Percentiles rank a stretch among this genome's conserved stretches.
These are phyloP conservation scores for Emergomyces orientalis DNA, from an alignment of 2,329 filamentous ascomycete genomes.

Conservation along the genomic window DNA sequence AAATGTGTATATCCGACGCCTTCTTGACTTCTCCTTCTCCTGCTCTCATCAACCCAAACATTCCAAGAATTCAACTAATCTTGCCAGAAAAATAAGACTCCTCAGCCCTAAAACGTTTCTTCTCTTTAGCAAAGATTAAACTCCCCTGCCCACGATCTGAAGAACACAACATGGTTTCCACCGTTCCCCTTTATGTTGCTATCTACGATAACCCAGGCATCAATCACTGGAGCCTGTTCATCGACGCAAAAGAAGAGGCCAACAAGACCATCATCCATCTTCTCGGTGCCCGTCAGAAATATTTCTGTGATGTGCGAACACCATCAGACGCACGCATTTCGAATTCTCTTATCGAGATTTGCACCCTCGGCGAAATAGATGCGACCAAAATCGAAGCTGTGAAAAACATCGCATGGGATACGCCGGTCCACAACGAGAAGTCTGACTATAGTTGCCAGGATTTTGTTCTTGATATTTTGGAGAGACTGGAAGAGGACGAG, in stretches of 20 bases:
- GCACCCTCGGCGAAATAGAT: background rate
- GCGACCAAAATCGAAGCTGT: slow-evolving; percentile 11
- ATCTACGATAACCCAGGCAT: slow-evolving; percentile 10
- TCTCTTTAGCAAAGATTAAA: too few relatives aligned
- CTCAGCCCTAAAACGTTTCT: too few relatives aligned
- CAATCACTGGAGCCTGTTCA: slow-evolving; percentile 11
- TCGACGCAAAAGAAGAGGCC: background rate
- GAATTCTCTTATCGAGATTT: background rate
- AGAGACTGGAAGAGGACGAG: slow-evolving; percentile 11
- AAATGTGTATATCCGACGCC: too few relatives aligned
- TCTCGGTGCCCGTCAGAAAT: background rate
- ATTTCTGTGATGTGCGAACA: background rate
- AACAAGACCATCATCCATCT: slow-evolving; percentile 8
- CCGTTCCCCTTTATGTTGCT: slow-evolving; percentile 3
- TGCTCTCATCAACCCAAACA: too few relatives aligned
- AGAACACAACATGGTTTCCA: slow-evolving; percentile 5
- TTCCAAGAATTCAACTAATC: too few relatives aligned
- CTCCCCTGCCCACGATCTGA: too few relatives aligned
- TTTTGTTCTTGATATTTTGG: slow-evolving; percentile 20
- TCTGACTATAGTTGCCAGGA: slow-evolving; percentile 20
- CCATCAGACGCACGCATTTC: slow-evolving; percentile 1
- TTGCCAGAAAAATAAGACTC: too few relatives aligned
- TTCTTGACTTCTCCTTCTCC: too few relatives aligned
- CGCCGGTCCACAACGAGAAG: slow-evolving; percentile 16
- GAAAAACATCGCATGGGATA: slow-evolving; percentile 12